Percentiles rank a stretch among this genome's conserved stretches.
These are phyloP conservation scores for Fallopia convolvulus DNA, from an alignment of 148 eudicot genomes.

Conservation along the genomic window DNA sequence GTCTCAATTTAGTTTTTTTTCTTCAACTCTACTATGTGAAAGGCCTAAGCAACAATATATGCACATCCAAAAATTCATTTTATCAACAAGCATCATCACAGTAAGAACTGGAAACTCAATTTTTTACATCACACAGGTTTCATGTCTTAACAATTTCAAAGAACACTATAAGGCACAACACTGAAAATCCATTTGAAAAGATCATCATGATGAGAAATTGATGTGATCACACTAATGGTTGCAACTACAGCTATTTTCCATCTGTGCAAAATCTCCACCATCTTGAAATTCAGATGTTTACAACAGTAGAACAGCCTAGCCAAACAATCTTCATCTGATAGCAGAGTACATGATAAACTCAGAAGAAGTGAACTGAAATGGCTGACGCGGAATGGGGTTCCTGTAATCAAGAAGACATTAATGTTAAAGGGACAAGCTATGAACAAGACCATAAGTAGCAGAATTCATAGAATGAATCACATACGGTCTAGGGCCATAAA, in stretches of 20 bases:
- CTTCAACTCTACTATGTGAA: neutral
- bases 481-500: constrained; percentile 86
- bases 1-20: too few species aligned
- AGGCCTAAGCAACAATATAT: neutral
- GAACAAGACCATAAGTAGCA: neutral
- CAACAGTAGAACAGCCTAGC: neutral
- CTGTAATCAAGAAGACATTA: constrained; percentile 15
- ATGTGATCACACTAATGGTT: neutral
- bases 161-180: neutral
- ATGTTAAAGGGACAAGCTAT: constrained; percentile 7
- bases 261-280: neutral
- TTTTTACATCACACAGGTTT: neutral
- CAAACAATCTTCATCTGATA: constrained; percentile 21
- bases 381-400: constrained; percentile 35
- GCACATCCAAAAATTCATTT: neutral
- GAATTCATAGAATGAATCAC: constrained; percentile 16
- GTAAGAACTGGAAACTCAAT: neutral
- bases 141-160: neutral
- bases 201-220: neutral
- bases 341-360: constrained; percentile 33
- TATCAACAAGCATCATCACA: neutral
- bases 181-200: neutral
- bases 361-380: constrained; percentile 35
- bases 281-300: neutral
- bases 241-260: neutral